These are phyloP conservation scores for Aspergillus caelatus DNA, from an alignment of 2,329 filamentous ascomycete genomes.

Conservation along the genomic window DNA sequence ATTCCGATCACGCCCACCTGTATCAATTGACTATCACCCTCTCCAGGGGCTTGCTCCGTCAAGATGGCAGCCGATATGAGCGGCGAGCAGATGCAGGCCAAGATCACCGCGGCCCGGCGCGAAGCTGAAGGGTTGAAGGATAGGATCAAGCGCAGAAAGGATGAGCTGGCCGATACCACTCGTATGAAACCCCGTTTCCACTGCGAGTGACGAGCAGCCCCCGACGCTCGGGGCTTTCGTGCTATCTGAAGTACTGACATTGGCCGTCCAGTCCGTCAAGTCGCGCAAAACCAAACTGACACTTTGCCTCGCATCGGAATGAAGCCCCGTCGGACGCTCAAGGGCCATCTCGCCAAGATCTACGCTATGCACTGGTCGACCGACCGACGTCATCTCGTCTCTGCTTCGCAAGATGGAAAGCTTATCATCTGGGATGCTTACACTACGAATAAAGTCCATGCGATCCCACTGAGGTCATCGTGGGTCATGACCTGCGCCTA, in stretches of 20 bases:
- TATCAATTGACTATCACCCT: constrained; percentile 25
- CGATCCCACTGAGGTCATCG: constrained; percentile 93
- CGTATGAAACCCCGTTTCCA: constrained; percentile 64
- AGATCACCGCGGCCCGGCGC: constrained; percentile 87
- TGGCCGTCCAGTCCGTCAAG: constrained; percentile 72
- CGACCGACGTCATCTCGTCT: constrained; percentile 93
- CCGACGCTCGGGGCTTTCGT: not conserved
- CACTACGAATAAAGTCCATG: constrained; percentile 99
- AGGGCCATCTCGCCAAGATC: constrained; percentile 98
- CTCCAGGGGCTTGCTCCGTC: constrained; percentile 30
- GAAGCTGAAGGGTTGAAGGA: constrained; percentile 98
- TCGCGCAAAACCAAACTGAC: constrained; percentile 90
- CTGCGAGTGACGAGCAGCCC: constrained; percentile 2
- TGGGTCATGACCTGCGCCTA: constrained; percentile 99
- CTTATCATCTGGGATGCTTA: constrained; percentile 99
- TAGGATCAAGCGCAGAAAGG: constrained; percentile 99
- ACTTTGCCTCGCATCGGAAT: constrained; percentile 90
- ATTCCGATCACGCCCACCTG: not conserved
- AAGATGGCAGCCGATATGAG: constrained; percentile 53
- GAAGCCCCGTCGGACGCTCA: constrained; percentile 95
- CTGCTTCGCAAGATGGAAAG: constrained; percentile 97
- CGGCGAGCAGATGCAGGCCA: constrained; percentile 77
- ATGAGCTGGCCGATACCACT: constrained; percentile 96
- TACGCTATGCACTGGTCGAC: constrained; percentile 99
- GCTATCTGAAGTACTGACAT: constrained; percentile 29